These are phyloP conservation scores for Trypanosoma cruzi DNA, from an alignment of 208 protist species.

Conservation along the genomic window DNA sequence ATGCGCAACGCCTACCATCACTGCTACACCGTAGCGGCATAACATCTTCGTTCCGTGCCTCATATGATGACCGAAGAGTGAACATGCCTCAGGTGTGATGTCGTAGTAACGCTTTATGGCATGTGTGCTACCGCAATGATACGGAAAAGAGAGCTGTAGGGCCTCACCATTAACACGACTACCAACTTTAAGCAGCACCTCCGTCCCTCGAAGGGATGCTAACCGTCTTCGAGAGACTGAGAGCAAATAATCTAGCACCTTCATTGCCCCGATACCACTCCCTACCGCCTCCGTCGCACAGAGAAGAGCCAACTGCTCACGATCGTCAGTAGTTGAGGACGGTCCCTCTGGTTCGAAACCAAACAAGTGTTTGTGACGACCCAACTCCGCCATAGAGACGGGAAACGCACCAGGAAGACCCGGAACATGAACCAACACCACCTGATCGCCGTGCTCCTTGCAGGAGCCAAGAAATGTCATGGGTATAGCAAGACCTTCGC, in stretches of 20 bases:
- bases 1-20: constrained; percentile 58
- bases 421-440: constrained; percentile 62
- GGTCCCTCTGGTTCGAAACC: not conserved
- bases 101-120: constrained; percentile 77
- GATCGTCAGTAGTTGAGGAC: not conserved
- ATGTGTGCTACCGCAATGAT: constrained; percentile 75
- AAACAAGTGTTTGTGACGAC: constrained; percentile 38
- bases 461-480: constrained; percentile 38
- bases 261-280: constrained; percentile 5
- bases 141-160: constrained; percentile 73
- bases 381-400: constrained; percentile 37
- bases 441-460: constrained; percentile 26
- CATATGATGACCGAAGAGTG: constrained; percentile 32
- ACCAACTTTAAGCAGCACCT: constrained; percentile 43
- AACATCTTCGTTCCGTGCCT: constrained; percentile 76
- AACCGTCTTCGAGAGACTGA: constrained; percentile 49
- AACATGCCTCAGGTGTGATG: constrained; percentile 46
- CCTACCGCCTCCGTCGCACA: constrained; percentile 64
- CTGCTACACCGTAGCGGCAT: constrained; percentile 75
- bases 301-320: constrained; percentile 40
- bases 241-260: constrained; percentile 54
- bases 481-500: constrained; percentile 30
- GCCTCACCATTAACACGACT: constrained; percentile 43
- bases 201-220: constrained; percentile 53
- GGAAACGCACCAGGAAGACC: constrained; percentile 78